Conservation (phyloP, 2,329 filamentous ascomycete genomes). For the Pseudogymnoascus sp. region DNA sequence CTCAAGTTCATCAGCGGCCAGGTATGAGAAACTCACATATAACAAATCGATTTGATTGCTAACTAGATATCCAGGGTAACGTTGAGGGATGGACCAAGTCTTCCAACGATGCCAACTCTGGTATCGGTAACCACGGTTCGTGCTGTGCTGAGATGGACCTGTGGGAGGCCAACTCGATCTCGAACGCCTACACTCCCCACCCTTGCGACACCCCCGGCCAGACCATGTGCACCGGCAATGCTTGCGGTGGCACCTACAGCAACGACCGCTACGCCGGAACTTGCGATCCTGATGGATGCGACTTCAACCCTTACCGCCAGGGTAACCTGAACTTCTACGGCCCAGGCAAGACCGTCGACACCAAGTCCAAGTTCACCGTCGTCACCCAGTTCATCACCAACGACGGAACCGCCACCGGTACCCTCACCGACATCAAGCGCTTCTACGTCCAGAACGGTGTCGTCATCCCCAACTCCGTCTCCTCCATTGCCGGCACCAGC, state of each 20-base stretch:
- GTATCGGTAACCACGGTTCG: conserved; percentile 47
- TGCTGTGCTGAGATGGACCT: conserved; percentile 66
- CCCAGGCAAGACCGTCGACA: conserved; percentile 47
- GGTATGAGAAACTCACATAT: conserved; percentile 30
- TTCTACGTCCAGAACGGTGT: conserved; percentile 52
- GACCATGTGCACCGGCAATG: conserved; percentile 36
- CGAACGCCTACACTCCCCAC: conserved; percentile 53
- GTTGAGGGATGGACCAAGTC: conserved; percentile 46
- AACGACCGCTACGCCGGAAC: conserved; percentile 45
- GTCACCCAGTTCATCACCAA: conserved; percentile 53
- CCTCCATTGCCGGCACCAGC: conserved; percentile 38
- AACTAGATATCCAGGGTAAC: conserved; percentile 40
- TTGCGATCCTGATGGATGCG: conserved; percentile 57
- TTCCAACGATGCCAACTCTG: conserved; percentile 46
- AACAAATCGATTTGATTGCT: conserved; percentile 22
- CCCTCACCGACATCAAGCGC: conserved; percentile 48
- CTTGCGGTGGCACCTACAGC: conserved; percentile 36
- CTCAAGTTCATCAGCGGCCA: conserved; percentile 48
- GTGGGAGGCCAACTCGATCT: conserved; percentile 58
- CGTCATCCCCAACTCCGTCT: conserved; percentile 45
- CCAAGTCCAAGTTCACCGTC: conserved; percentile 48
- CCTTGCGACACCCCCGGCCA: conserved; percentile 43
- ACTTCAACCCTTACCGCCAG: conserved; percentile 56
- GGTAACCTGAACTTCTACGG: conserved; percentile 53
- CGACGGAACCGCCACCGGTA: conserved; percentile 17